phyloP scores from a whole-genome alignment of 208 protist species.

The Blastocrithidia nonstop region DNA sequence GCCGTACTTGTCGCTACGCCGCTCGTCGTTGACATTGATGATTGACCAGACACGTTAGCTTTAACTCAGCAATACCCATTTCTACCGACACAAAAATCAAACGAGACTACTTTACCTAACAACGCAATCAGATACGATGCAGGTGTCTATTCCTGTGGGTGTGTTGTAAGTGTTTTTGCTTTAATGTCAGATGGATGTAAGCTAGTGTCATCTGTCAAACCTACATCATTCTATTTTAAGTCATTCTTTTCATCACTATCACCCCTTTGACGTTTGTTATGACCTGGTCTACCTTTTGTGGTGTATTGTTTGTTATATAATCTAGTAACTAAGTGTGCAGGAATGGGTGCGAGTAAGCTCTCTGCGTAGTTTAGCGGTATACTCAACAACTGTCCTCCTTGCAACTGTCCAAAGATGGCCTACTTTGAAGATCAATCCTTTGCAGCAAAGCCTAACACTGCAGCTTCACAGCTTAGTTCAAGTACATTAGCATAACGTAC shows the following conservation, averaged over 20 bases:
- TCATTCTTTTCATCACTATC: no score
- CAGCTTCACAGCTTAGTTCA: constrained; percentile 60
- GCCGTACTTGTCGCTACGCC: no score
- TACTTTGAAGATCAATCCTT: constrained; percentile 76
- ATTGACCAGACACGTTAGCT: constrained; percentile 11
- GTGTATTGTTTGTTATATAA: no score
- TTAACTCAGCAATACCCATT: constrained; percentile 77
- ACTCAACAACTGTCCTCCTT: constrained; percentile 43
- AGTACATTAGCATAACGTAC: constrained; percentile 14
- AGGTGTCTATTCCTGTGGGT: constrained; percentile 8
- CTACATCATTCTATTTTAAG: no score
- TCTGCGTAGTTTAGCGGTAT: constrained; percentile 49
- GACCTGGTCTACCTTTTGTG: no score
- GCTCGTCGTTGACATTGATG: constrained; percentile 21
- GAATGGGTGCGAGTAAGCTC: constrained; percentile 26
- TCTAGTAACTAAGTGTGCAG: background rate
- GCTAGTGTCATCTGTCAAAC: no score
- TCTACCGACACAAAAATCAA: constrained; percentile 55
- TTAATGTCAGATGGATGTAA: no score
- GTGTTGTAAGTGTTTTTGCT: constrained; percentile 1
- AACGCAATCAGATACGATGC: constrained; percentile 40
- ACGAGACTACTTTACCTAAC: constrained; percentile 44
- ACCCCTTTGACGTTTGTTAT: no score
- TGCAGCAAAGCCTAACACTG: constrained; percentile 43
- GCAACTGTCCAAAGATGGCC: constrained; percentile 56